These are phyloP conservation scores for Penicillium daleae DNA, from an alignment of 495 filamentous ascomycete genomes.

Conservation along the genomic window DNA sequence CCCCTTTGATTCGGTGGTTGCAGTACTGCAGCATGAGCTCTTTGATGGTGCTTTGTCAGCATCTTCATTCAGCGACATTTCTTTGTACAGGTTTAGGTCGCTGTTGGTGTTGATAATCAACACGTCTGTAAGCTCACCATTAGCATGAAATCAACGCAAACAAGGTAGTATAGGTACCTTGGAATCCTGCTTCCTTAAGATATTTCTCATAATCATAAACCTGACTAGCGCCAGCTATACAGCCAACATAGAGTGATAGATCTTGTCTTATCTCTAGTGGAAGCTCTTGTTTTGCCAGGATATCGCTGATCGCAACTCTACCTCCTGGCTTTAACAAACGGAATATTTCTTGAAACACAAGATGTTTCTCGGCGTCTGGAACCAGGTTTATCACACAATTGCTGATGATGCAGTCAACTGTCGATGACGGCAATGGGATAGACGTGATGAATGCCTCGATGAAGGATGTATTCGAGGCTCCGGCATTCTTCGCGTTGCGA, in stretches of 20 bases:
- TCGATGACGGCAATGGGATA: conserved; percentile 45
- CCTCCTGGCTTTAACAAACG: conserved; percentile 65
- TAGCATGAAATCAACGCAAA: conserved; percentile 1
- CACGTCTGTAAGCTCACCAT: conserved; percentile 40
- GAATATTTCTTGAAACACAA: conserved; percentile 62
- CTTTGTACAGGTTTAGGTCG: conserved; percentile 62
- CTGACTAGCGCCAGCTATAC: conserved; percentile 60
- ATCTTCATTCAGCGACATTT: conserved; percentile 2
- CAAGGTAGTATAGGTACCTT: conserved; percentile 38
- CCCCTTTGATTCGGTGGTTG: not conserved
- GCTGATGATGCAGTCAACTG: conserved; percentile 61
- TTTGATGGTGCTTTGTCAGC: not conserved
- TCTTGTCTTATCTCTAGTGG: conserved; percentile 49
- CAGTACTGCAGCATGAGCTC: conserved; percentile 1
- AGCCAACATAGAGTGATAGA: conserved; percentile 60
- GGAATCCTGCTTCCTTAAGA: conserved; percentile 56
- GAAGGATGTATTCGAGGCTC: conserved; percentile 51
- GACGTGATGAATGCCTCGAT: conserved; percentile 56
- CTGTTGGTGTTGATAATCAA: conserved; percentile 54
- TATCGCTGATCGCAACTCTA: conserved; percentile 66
- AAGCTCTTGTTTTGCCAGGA: conserved; percentile 57
- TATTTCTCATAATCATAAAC: conserved; percentile 59
- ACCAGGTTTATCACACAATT: conserved; percentile 71
- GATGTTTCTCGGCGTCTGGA: conserved; percentile 56
- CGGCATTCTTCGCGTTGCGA: conserved; percentile 42